Conservation (phyloP, 805 yeast species). For the Sungouiella thailandica region DNA sequence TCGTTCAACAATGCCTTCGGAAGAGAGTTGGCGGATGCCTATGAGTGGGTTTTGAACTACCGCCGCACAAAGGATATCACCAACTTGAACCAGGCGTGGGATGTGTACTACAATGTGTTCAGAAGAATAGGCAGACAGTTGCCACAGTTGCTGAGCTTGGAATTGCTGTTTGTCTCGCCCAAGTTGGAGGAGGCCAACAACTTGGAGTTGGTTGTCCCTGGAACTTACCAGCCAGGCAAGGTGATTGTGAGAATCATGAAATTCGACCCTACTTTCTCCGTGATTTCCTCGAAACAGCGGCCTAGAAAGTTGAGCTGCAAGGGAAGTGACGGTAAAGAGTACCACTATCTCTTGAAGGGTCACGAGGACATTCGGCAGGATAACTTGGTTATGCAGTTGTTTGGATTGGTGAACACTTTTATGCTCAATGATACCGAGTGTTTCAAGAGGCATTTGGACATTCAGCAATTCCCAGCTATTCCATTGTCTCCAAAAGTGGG, state of each 20-base stretch:
- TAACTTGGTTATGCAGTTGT: constrained; percentile 94
- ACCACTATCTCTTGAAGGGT: constrained; percentile 80
- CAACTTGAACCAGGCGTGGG: constrained; percentile 96
- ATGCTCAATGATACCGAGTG: constrained; percentile 90
- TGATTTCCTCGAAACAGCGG: constrained; percentile 91
- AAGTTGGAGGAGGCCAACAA: constrained; percentile 72
- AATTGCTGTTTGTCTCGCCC: constrained; percentile 91
- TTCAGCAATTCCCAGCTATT: constrained; percentile 87
- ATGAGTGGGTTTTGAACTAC: constrained; percentile 86
- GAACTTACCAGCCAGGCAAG: constrained; percentile 83
- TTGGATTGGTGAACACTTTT: constrained; percentile 90
- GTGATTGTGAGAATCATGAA: constrained; percentile 66
- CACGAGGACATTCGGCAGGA: constrained; percentile 98
- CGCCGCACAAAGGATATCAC: constrained; percentile 81
- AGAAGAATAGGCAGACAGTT: constrained; percentile 84
- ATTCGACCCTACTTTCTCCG: constrained; percentile 80
- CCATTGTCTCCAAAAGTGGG: constrained; percentile 98
- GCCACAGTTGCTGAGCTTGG: constrained; percentile 81
- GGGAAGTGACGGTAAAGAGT: constrained; percentile 91
- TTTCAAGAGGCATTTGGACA: constrained; percentile 90
- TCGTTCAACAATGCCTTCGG: constrained; percentile 93
- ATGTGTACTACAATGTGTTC: constrained; percentile 89
- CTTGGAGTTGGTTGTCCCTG: constrained; percentile 87
- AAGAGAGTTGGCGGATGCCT: constrained; percentile 85
- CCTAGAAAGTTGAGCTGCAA: constrained; percentile 77